Evolutionary conservation across 768 basidiomycete genomes (phyloP).

Genomic region (Lyophyllum shimeji): DNA sequence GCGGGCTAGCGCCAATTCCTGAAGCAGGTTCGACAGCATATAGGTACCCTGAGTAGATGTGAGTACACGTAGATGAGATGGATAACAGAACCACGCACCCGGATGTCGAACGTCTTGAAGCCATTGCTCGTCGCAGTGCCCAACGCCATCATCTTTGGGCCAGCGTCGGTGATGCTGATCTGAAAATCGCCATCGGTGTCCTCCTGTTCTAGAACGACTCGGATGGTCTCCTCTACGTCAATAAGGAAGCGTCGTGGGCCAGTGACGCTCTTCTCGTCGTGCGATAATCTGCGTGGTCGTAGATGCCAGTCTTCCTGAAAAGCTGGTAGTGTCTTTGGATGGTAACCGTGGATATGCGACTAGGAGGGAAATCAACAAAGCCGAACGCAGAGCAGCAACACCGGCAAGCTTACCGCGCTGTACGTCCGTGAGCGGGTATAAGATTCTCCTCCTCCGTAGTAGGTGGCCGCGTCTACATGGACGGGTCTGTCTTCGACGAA

Average conservation of each 20-base stretch:
- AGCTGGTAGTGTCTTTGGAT: slow-evolving; percentile 65
- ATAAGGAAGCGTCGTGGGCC: slow-evolving; percentile 90
- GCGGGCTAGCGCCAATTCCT: slow-evolving; percentile 94
- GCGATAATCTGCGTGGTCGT: slow-evolving; percentile 80
- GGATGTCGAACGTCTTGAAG: slow-evolving; percentile 95
- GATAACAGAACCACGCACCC: slow-evolving; percentile 46
- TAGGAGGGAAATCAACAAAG: slow-evolving; percentile 24
- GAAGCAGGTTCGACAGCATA: slow-evolving; percentile 98
- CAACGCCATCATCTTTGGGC: slow-evolving; percentile 93
- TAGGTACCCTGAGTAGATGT: slow-evolving; percentile 77
- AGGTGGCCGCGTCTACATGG: slow-evolving; percentile 71
- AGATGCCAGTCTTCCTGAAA: slow-evolving; percentile 79
- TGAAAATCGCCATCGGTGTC: slow-evolving; percentile 97
- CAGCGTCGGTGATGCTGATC: slow-evolving; percentile 94
- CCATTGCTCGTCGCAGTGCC: slow-evolving; percentile 98
- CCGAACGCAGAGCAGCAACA: background rate
- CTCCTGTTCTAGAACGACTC: slow-evolving; percentile 94
- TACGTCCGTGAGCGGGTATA: slow-evolving; percentile 86
- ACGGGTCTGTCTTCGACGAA: slow-evolving; percentile 66
- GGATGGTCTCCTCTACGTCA: slow-evolving; percentile 97
- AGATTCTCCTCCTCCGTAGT: slow-evolving; percentile 80
- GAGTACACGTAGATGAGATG: slow-evolving; percentile 7
- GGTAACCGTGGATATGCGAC: slow-evolving; percentile 74
- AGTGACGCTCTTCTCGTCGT: slow-evolving; percentile 84
- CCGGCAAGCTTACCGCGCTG: slow-evolving; percentile 62